Evolutionary conservation across 2,329 filamentous ascomycete genomes (phyloP), one percentile per base, ranked within the genome.

Genomic region (Arthrobotrys iridis): DNA sequence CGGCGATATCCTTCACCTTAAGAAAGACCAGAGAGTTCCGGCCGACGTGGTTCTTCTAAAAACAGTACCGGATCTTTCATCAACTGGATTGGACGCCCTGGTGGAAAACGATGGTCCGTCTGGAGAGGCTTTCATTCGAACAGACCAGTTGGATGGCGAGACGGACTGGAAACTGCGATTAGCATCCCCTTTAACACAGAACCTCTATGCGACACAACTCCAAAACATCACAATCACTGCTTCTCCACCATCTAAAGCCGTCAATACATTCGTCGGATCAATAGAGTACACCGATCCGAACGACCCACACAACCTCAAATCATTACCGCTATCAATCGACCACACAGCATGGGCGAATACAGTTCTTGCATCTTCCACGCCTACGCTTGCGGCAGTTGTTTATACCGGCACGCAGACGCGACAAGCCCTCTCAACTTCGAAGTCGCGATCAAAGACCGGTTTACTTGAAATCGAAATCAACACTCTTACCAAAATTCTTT

Each of bases 271-370:
- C 80, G 84, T 93, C 37, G 95, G 95, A n/a, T 96, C 91, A 0
- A 85, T 98, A 8, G 91, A 55, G 60, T 77, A 71, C 67, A 41
- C 35, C 37, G 60, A 65, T 40, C 43, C 62, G 24, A 48, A 22
- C 10, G 57, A 74, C 4, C 78, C 81, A 13, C 81, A 82, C 35
- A 80, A 80, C 13, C 33, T 82, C 13, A 87, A 87, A 70, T 91
- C 90, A 3, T 88, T 90, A 1, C 89, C 93, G 0, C 85, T 99
- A 37, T 92, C 88, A 0, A 97, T 99, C 77, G 95, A 99, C 82
- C 97, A 99, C 80, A 98, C 95, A 5, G 95, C 96, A 7, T 99
- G 96, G 95, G 94, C 94, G 15, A 99, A 98, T 81, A 99, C 95
- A 0, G 91, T 99, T 22, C 91, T 99, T 74, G 95, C 95, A 0